These are phyloP conservation scores for Globisporangium acanthophoron DNA, from an alignment of 352 stramenopile species.

Conservation along the genomic window DNA sequence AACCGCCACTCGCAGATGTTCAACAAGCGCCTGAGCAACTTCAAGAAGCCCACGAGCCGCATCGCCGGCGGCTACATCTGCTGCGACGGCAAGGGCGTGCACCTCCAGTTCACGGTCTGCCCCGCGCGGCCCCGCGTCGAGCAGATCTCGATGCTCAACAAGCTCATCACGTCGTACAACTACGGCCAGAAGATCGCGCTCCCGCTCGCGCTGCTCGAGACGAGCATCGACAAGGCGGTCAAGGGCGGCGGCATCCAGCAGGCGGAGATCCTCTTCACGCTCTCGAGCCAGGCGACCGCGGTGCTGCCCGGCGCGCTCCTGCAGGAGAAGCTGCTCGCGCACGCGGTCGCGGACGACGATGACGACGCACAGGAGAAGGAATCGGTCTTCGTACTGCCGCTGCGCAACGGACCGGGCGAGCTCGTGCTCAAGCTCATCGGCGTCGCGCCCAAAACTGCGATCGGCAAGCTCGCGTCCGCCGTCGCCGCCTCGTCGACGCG, in stretches of 20 bases:
- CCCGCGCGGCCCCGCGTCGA: conserved; percentile 61
- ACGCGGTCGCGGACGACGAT: conserved; percentile 21
- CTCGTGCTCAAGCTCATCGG: conserved; percentile 58
- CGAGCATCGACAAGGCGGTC: conserved; percentile 22
- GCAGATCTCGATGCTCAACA: conserved; percentile 83
- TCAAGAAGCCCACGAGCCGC: conserved; percentile 79
- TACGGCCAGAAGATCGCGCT: conserved; percentile 85
- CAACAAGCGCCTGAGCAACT: conserved; percentile 84
- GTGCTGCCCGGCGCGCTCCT: conserved; percentile 40
- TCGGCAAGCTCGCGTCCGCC: conserved; percentile 29
- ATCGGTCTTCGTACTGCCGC: conserved; percentile 52
- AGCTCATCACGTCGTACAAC: conserved; percentile 77
- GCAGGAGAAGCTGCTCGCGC: conserved; percentile 51
- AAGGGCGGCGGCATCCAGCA: conserved; percentile 15
- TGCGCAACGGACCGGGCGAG: conserved; percentile 51
- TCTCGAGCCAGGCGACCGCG: conserved; percentile 52
- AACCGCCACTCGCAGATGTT: conserved; percentile 83
- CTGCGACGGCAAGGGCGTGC: conserved; percentile 77
- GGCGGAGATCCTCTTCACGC: conserved; percentile 64
- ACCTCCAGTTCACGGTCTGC: conserved; percentile 61
- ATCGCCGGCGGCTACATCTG: conserved; percentile 83
- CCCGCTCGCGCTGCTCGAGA: conserved; percentile 52
- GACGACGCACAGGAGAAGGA: conserved; percentile 25
- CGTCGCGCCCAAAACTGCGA: conserved; percentile 33
- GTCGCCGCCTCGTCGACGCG: conserved; percentile 9